These are phyloP conservation scores for Croton setiger DNA, from an alignment of 441 rosid species.

Conservation along the genomic window DNA sequence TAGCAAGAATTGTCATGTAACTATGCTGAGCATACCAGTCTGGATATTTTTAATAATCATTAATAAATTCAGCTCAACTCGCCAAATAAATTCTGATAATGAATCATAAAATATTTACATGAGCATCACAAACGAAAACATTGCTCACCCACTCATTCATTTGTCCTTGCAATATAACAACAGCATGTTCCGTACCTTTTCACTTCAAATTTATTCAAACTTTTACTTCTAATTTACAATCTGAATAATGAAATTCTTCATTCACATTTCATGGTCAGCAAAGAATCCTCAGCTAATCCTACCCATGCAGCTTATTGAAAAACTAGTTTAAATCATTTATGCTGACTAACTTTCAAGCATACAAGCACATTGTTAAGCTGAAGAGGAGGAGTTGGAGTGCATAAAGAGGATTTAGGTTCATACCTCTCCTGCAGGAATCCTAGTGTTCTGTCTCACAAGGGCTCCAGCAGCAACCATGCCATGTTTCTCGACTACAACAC, in stretches of 20 bases:
- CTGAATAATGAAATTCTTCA: background rate
- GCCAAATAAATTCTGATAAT: background rate
- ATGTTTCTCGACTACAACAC: constrained; percentile 81
- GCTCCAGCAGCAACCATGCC: constrained; percentile 97
- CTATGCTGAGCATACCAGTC: background rate
- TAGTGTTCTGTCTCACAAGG: constrained; percentile 87
- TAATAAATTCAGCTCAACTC: background rate
- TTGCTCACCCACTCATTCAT: too few relatives aligned
- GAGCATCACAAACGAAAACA: background rate
- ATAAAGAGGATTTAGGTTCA: background rate
- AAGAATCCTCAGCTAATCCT: background rate
- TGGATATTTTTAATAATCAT: background rate
- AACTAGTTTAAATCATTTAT: background rate
- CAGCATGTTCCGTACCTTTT: background rate
- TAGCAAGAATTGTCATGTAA: background rate
- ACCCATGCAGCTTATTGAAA: background rate
- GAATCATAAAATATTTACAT: background rate
- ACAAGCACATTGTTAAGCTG: background rate
- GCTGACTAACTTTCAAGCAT: background rate
- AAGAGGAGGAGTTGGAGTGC: background rate
- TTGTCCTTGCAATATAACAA: background rate
- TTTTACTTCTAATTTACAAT: background rate
- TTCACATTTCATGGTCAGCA: background rate
- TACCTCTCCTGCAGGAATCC: constrained; percentile 90
- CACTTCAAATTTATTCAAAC: background rate